These are phyloP conservation scores for Asterionellopsis glacialis DNA, from an alignment of 108 stramenopile species.

Conservation along the genomic window DNA sequence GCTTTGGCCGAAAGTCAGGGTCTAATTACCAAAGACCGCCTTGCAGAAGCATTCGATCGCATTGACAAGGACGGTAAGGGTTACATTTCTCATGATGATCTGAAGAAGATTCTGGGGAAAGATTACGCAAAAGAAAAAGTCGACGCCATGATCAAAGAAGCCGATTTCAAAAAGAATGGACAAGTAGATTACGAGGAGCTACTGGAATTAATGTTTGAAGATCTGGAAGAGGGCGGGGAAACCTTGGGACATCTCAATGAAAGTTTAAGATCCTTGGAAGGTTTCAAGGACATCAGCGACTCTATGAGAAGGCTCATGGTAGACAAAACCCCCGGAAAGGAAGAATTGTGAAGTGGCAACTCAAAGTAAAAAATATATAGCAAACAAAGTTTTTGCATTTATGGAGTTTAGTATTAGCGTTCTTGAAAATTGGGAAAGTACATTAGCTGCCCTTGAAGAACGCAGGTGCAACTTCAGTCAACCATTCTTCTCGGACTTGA, in stretches of 20 bases:
- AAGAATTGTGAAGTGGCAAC: neutral
- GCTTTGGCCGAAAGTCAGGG: conserved; percentile 64
- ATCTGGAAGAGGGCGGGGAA: neutral
- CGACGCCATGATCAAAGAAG: conserved; percentile 55
- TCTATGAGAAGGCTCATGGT: neutral
- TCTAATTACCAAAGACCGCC: conserved; percentile 53
- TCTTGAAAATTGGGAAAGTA: neutral
- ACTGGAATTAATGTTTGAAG: neutral
- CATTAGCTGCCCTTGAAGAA: conserved; percentile 15
- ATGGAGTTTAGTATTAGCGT: neutral
- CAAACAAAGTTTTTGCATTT: neutral
- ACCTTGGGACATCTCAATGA: neutral
- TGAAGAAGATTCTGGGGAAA: conserved; percentile 51
- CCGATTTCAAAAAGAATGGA: conserved; percentile 53
- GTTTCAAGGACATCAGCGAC: neutral
- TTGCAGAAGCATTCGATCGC: conserved; percentile 72
- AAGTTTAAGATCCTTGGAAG: neutral
- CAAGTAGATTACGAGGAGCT: conserved; percentile 62
- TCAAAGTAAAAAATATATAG: neutral
- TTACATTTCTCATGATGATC: conserved; percentile 53
- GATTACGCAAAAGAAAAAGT: conserved; percentile 59
- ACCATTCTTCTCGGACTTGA: conserved; percentile 80
- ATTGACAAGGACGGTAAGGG: conserved; percentile 68
- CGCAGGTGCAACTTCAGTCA: conserved; percentile 53
- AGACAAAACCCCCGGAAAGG: neutral